Base-by-base conservation (phyloP, 495 filamentous ascomycete species). In the Letharia columbiana region DNA sequence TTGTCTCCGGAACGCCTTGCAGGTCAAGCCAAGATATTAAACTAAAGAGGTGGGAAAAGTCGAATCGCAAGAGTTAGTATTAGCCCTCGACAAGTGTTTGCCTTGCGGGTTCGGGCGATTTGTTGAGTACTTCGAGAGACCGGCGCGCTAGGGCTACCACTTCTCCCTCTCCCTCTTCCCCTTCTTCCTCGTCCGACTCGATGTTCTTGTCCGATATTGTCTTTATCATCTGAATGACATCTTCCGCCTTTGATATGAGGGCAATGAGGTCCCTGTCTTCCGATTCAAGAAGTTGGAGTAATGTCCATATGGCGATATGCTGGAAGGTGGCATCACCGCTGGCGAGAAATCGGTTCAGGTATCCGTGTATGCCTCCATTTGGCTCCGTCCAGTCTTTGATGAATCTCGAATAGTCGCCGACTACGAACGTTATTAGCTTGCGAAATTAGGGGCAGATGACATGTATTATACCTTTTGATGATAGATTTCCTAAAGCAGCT, bases 241-340 rank as follows among this genome's bases (percentile, higher is more conserved):
- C 89, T 47, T 92, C 87, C 8, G 91, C 91, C 70, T 92, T 87
- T 61, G 89, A 85, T 65, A 98, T 97, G 33, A 91, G 85, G 35
- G 84, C 84, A 57, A 96, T 88, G 44, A 98, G 81, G 63, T 86
- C 87, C 74, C 87, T 83, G 70, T 98, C 92, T 72, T 94, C 92
- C 0, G 94, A 96, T 75, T 98, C 94, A 23, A 98, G 84, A 4
- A 98, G 84, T 73, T 98, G 94, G 13, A 98, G 85, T 56, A 98
- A 79, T 1, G 94, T 98, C 94, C 94, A 98, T 69, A 97, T 97
- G 45, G 94, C 93, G 71, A 98, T 98, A 75, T 98, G 94, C 74
- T 98, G 94, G 81, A 98, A 98, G 2, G 94, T 98, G 17, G 95
- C 87, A 73, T 98, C 94, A 50, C 91, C 92, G 72, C 91, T 96